Conservation (phyloP, 371 early-diverging fungal genomes). For the Syncephalastrum racemosum region DNA sequence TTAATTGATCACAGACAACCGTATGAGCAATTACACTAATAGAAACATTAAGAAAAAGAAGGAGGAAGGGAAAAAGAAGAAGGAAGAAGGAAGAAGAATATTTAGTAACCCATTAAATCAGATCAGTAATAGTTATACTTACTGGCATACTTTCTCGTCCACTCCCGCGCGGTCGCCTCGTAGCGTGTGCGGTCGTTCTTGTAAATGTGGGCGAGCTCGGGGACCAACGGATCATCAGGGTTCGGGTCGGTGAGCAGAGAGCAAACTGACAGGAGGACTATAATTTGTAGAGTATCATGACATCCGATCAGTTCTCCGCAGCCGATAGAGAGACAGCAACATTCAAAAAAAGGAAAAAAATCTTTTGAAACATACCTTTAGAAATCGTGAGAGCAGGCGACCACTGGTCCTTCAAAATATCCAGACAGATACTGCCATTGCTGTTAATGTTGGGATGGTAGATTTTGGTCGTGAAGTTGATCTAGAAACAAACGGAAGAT, state of each 20-base stretch:
- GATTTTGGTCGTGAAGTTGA: slow-evolving; percentile 96
- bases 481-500: slow-evolving; percentile 34
- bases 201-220: slow-evolving; percentile 97
- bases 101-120: too few species aligned
- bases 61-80: too few species aligned
- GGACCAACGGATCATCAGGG: slow-evolving; percentile 93
- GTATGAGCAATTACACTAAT: too few species aligned
- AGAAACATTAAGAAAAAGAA: too few species aligned
- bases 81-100: too few species aligned
- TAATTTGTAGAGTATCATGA: slow-evolving; percentile 9
- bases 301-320: slow-evolving; percentile 7
- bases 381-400: slow-evolving; percentile 98
- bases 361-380: slow-evolving; percentile 60
- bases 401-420: slow-evolving; percentile 99
- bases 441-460: slow-evolving; percentile 99
- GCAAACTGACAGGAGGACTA: slow-evolving; percentile 94
- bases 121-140: slow-evolving; percentile 16
- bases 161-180: slow-evolving; percentile 88
- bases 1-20: too few species aligned
- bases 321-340: neutral
- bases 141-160: slow-evolving; percentile 91
- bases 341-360: neutral
- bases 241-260: slow-evolving; percentile 99
- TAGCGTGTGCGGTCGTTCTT: slow-evolving; percentile 91
- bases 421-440: slow-evolving; percentile 98